A percentile compares a stretch with the other conserved stretches of the same genome.
phyloP scores from a whole-genome alignment of 1,284 basidiomycete genomes.

The Tilletia horrida region DNA sequence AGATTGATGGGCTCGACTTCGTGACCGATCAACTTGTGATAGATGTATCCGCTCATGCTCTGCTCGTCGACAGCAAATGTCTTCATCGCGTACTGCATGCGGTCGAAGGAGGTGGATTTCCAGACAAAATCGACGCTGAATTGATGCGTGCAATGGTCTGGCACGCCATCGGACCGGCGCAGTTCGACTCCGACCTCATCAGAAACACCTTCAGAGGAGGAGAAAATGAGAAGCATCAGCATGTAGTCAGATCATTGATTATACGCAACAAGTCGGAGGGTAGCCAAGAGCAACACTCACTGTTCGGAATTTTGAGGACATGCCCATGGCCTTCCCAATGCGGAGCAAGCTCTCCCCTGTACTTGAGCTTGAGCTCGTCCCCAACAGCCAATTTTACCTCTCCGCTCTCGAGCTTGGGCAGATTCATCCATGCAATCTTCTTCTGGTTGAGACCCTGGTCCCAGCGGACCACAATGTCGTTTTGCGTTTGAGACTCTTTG shows the following conservation, averaged over 20 bases:
- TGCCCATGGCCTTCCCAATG: conserved; percentile 93
- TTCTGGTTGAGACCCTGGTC: conserved; percentile 97
- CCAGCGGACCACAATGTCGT: conserved; percentile 91
- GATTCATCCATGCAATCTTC: conserved; percentile 88
- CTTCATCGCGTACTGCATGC: conserved; percentile 99
- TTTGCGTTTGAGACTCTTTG: conserved; percentile 98
- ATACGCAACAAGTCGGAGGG: background rate
- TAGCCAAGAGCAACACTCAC: conserved; percentile 59
- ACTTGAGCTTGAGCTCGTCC: conserved; percentile 87
- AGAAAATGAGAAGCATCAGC: conserved; percentile 23
- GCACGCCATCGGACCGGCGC: conserved; percentile 85
- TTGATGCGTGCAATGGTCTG: conserved; percentile 87
- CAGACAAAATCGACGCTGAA: conserved; percentile 97
- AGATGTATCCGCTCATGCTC: conserved; percentile 97
- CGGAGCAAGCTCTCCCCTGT: conserved; percentile 74
- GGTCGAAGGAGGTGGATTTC: conserved; percentile 98
- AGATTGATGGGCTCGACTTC: conserved; percentile 87
- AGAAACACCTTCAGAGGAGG: conserved; percentile 70
- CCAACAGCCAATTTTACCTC: conserved; percentile 95
- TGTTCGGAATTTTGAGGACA: conserved; percentile 99
- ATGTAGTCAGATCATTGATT: background rate
- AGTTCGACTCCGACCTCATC: conserved; percentile 96
- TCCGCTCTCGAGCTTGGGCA: conserved; percentile 96
- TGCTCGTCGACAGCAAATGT: conserved; percentile 98
- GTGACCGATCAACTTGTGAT: conserved; percentile 95